phyloP scores from a whole-genome alignment of 2,329 filamentous ascomycete species.

The Metarhizium album region DNA sequence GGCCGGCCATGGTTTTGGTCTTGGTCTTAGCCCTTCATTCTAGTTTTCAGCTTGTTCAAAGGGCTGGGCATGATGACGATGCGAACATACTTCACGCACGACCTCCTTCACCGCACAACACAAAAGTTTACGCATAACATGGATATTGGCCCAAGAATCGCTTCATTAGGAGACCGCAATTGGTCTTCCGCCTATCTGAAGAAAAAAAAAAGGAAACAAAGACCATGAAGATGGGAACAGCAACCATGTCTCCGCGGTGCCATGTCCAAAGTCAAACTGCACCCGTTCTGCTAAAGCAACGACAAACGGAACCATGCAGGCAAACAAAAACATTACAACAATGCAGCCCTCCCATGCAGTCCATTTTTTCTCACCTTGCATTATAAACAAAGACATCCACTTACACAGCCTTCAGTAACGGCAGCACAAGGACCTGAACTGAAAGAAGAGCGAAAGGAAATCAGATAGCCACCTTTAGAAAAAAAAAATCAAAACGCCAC shows the following conservation, averaged over 20 bases:
- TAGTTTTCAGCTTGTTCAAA: background rate
- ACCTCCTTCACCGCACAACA: background rate
- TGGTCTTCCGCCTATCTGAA: background rate
- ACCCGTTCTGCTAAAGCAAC: background rate
- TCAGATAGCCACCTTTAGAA: conserved; percentile 1
- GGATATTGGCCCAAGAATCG: background rate
- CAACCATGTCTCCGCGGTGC: background rate
- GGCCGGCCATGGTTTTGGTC: background rate
- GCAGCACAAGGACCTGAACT: background rate
- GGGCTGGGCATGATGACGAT: background rate
- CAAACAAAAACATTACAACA: background rate
- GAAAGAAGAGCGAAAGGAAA: background rate
- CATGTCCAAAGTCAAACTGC: background rate
- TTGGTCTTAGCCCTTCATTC: background rate
- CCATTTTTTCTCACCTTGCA: background rate
- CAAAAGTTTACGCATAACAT: background rate
- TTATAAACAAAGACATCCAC: background rate
- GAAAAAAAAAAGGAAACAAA: background rate
- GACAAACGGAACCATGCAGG: background rate
- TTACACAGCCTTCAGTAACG: background rate
- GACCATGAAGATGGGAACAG: background rate
- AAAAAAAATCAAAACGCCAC: conserved; percentile 21
- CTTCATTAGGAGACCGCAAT: background rate
- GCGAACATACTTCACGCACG: background rate
- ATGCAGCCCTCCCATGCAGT: background rate